Evolutionary conservation across 768 basidiomycete genomes (phyloP).

Genomic region (Cystoderma amianthinum): DNA sequence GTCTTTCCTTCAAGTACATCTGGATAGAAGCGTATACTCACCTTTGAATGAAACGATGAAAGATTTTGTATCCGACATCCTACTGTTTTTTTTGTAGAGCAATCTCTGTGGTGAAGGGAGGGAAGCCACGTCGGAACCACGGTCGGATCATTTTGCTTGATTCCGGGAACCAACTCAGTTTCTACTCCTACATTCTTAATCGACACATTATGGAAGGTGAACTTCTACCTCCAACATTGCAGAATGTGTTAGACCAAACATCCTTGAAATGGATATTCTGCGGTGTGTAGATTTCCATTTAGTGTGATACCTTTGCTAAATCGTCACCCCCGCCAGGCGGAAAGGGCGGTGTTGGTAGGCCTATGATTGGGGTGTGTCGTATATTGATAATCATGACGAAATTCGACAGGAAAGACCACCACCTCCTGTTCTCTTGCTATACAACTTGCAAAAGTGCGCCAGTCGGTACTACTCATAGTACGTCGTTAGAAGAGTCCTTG

Average conservation of each 20-base stretch:
- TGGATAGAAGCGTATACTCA: conserved; percentile 11
- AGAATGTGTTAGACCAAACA: conserved; percentile 91
- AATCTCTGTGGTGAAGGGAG: too few relatives aligned
- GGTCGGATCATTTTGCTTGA: too few relatives aligned
- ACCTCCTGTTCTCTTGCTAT: conserved; percentile 98
- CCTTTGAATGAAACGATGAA: conserved; percentile 39
- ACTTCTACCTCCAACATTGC: conserved; percentile 75
- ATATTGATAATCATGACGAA: background rate
- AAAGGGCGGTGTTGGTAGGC: conserved; percentile 95
- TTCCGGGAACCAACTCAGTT: too few relatives aligned
- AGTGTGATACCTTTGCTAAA: conserved; percentile 6
- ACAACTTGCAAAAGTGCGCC: conserved; percentile 81
- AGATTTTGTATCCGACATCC: too few relatives aligned
- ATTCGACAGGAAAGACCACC: conserved; percentile 82
- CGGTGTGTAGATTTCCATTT: conserved; percentile 44
- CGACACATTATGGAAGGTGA: conserved; percentile 59
- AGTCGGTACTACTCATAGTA: conserved; percentile 96
- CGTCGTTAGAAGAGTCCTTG: conserved; percentile 18
- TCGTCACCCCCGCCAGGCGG: conserved; percentile 55
- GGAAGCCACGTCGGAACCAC: too few relatives aligned
- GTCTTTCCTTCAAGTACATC: background rate
- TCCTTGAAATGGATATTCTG: conserved; percentile 99
- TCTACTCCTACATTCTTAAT: too few relatives aligned
- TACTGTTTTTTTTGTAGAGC: too few relatives aligned
- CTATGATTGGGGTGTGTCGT: background rate